A percentile compares a stretch with the other conserved stretches of the same genome.
Conservation (phyloP, 208 protist genomes). For the Trypanosoma boissoni region DNA sequence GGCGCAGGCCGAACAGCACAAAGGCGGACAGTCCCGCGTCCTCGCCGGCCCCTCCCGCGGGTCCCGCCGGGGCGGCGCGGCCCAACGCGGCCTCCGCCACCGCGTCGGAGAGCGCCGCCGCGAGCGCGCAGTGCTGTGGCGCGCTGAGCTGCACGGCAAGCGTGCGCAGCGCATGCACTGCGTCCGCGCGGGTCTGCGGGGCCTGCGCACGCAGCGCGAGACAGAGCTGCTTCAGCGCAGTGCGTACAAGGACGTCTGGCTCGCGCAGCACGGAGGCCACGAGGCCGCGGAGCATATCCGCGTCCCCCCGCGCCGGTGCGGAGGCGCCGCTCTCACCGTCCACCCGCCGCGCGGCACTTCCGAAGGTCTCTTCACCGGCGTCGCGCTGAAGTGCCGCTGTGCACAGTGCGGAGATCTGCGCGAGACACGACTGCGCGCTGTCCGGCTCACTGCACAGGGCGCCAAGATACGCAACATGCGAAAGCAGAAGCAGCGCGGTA, state of each 20-base stretch:
- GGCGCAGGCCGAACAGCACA: conserved; percentile 41
- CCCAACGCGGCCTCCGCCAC: conserved; percentile 59
- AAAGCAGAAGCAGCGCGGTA: conserved; percentile 55
- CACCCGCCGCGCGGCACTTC: not conserved
- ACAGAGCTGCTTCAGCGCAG: conserved; percentile 55
- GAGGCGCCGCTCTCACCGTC: not conserved
- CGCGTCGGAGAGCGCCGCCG: conserved; percentile 48
- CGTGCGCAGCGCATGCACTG: conserved; percentile 55
- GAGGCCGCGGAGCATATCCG: conserved; percentile 30
- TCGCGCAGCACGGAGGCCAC: conserved; percentile 24
- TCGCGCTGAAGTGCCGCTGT: conserved; percentile 39
- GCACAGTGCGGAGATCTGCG: conserved; percentile 72
- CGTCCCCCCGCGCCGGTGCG: not conserved
- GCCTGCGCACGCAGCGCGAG: conserved; percentile 58
- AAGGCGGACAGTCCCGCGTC: conserved; percentile 27
- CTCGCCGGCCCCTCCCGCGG: not conserved
- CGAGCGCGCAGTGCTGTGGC: conserved; percentile 34
- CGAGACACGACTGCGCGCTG: conserved; percentile 67
- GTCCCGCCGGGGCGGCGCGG: conserved; percentile 23
- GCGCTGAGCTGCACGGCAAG: conserved; percentile 61
- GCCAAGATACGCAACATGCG: conserved; percentile 69
- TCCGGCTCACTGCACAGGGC: conserved; percentile 75
- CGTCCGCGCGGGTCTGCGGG: conserved; percentile 67
- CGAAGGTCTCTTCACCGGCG: not conserved
- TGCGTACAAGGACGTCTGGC: conserved; percentile 30